phyloP scores from a whole-genome alignment of 169 alveolate species.

The Plasmodium fragile region DNA sequence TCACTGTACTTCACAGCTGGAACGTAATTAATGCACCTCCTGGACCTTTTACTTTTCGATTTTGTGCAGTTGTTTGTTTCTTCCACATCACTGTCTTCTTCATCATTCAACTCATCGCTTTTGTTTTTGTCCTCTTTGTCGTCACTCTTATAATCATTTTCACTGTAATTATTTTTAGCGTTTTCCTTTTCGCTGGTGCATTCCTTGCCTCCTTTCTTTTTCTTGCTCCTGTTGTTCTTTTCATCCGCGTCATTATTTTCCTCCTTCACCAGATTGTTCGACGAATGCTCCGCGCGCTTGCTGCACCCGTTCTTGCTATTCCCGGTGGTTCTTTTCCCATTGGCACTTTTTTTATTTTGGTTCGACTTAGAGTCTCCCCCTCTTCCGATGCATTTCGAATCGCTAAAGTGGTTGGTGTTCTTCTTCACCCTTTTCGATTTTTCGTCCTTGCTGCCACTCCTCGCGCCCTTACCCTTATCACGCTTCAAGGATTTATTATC shows the following conservation, averaged over 20 bases:
- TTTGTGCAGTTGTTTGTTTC: conserved; percentile 25
- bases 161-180: not conserved
- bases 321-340: not conserved
- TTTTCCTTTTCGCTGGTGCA: not conserved
- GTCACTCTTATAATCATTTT: conserved; percentile 22
- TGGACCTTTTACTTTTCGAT: conserved; percentile 25
- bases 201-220: not conserved
- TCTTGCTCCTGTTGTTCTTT: not conserved
- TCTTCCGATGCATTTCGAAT: not conserved
- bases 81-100: conserved; percentile 67
- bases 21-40: conserved; percentile 29
- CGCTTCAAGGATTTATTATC: conserved; percentile 24
- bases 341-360: not conserved
- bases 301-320: not conserved
- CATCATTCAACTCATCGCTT: conserved; percentile 18
- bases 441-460: not conserved
- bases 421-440: conserved; percentile 9
- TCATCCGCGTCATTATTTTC: not conserved
- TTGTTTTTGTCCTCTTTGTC: not conserved
- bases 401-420: not conserved
- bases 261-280: conserved; percentile 7
- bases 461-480: not conserved
- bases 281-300: not conserved
- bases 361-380: not conserved
- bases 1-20: conserved; percentile 51